Base-by-base conservation (phyloP, 805 yeast species). In the Wickerhamiella alocasiicola region DNA sequence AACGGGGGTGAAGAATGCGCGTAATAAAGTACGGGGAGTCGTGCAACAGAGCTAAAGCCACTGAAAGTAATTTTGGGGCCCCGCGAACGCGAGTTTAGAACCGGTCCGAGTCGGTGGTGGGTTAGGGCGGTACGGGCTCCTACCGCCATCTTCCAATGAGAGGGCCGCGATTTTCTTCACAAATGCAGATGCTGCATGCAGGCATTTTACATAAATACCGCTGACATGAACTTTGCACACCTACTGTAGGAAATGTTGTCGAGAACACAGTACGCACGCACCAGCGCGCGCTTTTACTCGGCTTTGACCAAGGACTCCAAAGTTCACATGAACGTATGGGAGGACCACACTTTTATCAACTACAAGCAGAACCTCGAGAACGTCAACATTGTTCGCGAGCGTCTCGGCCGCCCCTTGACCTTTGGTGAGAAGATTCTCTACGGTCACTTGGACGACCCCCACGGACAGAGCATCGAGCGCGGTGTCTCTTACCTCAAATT, bases 371-470 rank as follows among this genome's bases (percentile, higher is more conserved):
- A 87, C 59, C 65, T 82, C 54, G 94, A 85, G 68, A 84, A 81
- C 60, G 78, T 91, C 52, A 72, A 81, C 55, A 80, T 84, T 54
- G 94, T 83, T 55, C 77, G 77, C 66, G 68, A 74, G 56, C 76
- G 94, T 65, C 71, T 83, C 52, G 71, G 73, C 56, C 78, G 93
- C 63, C 97, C 96, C 30, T 72, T 88, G 56, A 88, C 97, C 41
- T 78, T 83, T 58, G 96, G 95, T 49, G 97, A 88, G 70, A 88
- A 88, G 71, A 75, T 88, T 52, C 71, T 88, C 51, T 91, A 88
- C 67, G 88, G 95, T 50, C 97, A 88, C 68, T 73, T 88, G 62
- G 95, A 81, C 58, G 75, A 88, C 57, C 96, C 96, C 48, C 87
- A 81, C 54, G 85, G 74, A 52, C 84, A 84, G 65, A 78, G 80